A percentile compares a stretch with the other conserved stretches of the same genome.
Evolutionary conservation across 2,329 filamentous ascomycete genomes (phyloP).

Genomic region (Venturia carpophila): DNA sequence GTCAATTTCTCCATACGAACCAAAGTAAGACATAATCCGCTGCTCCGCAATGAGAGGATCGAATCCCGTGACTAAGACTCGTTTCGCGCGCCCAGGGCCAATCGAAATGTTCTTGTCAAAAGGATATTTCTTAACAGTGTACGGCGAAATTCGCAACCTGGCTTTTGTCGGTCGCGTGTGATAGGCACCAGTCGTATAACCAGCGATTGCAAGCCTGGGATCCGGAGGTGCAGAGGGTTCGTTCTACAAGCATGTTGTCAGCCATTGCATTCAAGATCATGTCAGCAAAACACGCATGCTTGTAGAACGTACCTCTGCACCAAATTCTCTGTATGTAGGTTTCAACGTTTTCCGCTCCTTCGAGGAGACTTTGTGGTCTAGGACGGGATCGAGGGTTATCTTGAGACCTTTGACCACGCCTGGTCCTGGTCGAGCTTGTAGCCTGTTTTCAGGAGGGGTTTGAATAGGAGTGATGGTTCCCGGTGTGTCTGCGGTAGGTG

Average conservation of each 20-base stretch:
- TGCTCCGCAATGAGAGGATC: constrained; percentile 79
- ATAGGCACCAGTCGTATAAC: constrained; percentile 48
- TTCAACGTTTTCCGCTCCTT: constrained; percentile 48
- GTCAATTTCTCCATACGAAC: constrained; percentile 76
- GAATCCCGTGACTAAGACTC: constrained; percentile 92
- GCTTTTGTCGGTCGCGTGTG: constrained; percentile 60
- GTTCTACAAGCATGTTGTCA: constrained; percentile 47
- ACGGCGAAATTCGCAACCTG: constrained; percentile 63
- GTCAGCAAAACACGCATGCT: constrained; percentile 19
- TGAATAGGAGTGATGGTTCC: constrained; percentile 36
- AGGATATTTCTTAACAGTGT: constrained; percentile 71
- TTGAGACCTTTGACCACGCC: constrained; percentile 50
- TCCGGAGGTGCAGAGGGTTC: constrained; percentile 74
- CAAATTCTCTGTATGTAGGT: constrained; percentile 45
- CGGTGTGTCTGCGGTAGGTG: constrained; percentile 26
- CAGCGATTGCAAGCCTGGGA: constrained; percentile 64
- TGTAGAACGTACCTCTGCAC: constrained; percentile 34
- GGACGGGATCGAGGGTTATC: constrained; percentile 55
- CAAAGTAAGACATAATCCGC: constrained; percentile 68
- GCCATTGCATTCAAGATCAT: constrained; percentile 19
- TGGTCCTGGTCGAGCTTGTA: constrained; percentile 43
- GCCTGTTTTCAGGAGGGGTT: constrained; percentile 36
- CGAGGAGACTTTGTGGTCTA: constrained; percentile 49
- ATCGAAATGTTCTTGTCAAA: constrained; percentile 79
- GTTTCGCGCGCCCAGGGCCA: constrained; percentile 79